Percentiles rank a stretch among this genome's conserved stretches.
These are phyloP conservation scores for Apiospora phragmitis DNA, from an alignment of 2,329 filamentous ascomycete species.

Conservation along the genomic window DNA sequence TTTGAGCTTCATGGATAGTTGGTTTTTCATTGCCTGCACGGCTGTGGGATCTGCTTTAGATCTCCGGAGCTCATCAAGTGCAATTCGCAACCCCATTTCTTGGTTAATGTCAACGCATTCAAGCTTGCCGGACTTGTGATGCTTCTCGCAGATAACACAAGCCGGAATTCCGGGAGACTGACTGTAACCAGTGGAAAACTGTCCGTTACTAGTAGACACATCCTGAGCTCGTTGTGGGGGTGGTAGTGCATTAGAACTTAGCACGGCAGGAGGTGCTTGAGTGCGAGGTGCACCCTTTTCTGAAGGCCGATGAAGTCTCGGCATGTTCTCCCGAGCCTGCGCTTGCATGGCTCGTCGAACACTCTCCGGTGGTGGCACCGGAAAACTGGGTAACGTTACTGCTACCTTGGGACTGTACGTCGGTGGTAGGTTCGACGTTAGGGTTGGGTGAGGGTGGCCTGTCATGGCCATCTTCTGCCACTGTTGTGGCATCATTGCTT, in stretches of 20 bases:
- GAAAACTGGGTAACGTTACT: not conserved
- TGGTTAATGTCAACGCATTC: constrained; percentile 27
- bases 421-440: not conserved
- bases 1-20: not conserved
- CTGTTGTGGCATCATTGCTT: constrained; percentile 8
- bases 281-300: not conserved
- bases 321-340: not conserved
- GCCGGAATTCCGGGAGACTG: not conserved
- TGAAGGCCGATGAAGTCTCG: not conserved
- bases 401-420: not conserved
- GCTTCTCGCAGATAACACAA: not conserved
- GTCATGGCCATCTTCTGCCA: not conserved
- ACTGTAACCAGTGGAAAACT: not conserved
- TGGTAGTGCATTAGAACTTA: not conserved
- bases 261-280: not conserved
- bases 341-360: not conserved
- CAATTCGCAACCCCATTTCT: constrained; percentile 28
- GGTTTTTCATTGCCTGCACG: not conserved
- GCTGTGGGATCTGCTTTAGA: constrained; percentile 7
- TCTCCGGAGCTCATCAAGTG: constrained; percentile 28
- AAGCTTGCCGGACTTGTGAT: not conserved
- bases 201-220: not conserved
- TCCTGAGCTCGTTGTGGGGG: not conserved
- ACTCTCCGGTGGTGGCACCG: not conserved
- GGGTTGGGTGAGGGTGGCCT: not conserved